phyloP scores from a whole-genome alignment of 176 grass and related monocot genomes.

The maize (Zea mays) region DNA sequence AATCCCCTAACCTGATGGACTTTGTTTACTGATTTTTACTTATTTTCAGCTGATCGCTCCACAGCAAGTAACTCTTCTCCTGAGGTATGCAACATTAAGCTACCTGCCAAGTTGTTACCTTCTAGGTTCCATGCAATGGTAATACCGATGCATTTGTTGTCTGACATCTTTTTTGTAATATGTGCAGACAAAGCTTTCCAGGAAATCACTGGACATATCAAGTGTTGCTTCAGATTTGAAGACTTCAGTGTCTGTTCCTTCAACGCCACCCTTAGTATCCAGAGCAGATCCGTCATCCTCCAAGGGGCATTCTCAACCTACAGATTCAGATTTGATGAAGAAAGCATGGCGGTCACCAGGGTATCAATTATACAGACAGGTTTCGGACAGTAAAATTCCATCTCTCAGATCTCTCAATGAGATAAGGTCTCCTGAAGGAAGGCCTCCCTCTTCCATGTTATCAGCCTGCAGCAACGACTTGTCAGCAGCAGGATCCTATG shows the following conservation, averaged over 20 bases:
- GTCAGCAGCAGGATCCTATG: constrained; percentile 37
- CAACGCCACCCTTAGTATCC: constrained; percentile 44
- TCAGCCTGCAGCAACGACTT: constrained; percentile 58
- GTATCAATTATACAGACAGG: constrained; percentile 73
- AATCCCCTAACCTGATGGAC: constrained; percentile 1
- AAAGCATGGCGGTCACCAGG: constrained; percentile 65
- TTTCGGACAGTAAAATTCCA: constrained; percentile 78
- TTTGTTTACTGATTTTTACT: constrained; percentile 33
- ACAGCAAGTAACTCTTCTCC: constrained; percentile 58
- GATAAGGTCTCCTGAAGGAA: constrained; percentile 45
- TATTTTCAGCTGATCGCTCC: constrained; percentile 57
- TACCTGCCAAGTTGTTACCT: background rate
- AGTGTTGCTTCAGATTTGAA: constrained; percentile 59
- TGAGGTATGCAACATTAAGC: constrained; percentile 46
- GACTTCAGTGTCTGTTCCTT: constrained; percentile 50
- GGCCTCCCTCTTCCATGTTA: constrained; percentile 56
- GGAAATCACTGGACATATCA: constrained; percentile 40
- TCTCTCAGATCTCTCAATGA: constrained; percentile 73
- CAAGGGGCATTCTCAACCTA: constrained; percentile 27
- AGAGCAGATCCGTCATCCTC: constrained; percentile 38
- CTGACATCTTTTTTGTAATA: background rate
- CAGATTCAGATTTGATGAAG: constrained; percentile 52
- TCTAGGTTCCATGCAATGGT: background rate
- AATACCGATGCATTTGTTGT: background rate
- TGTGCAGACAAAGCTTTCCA: constrained; percentile 46